Conservation (phyloP, 306 rosid genomes). For the Casuarina cunninghamiana region DNA sequence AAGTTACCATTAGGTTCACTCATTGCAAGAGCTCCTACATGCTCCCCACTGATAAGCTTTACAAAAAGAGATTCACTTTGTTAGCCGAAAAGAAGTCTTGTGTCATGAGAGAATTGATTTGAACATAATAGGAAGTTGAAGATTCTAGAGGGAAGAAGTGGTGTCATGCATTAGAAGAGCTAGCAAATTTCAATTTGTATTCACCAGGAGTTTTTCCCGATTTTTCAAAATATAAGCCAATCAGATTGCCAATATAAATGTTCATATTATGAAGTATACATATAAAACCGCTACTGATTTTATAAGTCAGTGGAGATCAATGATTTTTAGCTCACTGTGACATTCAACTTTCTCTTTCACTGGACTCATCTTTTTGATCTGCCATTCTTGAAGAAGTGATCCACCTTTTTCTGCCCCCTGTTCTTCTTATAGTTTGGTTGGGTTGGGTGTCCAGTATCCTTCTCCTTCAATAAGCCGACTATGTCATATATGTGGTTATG, state of each 20-base stretch:
- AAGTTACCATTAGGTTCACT: slow-evolving; percentile 91
- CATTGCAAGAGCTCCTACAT: slow-evolving; percentile 98
- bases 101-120: neutral
- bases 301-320: neutral
- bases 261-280: neutral
- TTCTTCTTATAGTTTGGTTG: neutral
- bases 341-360: neutral
- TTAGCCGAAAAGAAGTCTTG: slow-evolving; percentile 25
- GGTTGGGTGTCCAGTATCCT: neutral
- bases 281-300: neutral
- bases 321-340: neutral
- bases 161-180: neutral
- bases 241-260: neutral
- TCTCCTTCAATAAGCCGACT: neutral
- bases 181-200: neutral
- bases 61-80: slow-evolving; percentile 25
- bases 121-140: neutral
- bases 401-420: neutral
- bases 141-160: neutral
- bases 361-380: neutral
- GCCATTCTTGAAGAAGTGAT: neutral
- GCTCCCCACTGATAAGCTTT: slow-evolving; percentile 95
- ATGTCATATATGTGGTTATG: neutral
- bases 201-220: neutral
- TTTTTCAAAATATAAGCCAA: neutral